Evolutionary conservation across 2,329 filamentous ascomycete genomes (phyloP), one percentile per base, ranked within the genome.

Genomic region (Colletotrichum camelliae): DNA sequence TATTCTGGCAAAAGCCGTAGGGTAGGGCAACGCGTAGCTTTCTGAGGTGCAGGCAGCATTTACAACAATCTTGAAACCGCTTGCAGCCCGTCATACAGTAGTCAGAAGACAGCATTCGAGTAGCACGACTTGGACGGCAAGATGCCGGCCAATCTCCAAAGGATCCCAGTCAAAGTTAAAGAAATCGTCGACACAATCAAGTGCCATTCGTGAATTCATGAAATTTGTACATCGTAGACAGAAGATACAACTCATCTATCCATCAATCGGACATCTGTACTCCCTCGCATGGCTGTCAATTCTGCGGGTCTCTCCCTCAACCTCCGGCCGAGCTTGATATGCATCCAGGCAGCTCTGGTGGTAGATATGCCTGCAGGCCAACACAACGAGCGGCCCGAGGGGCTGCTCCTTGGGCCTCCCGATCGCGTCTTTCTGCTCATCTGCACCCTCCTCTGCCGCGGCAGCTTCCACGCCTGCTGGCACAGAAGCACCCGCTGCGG

Each of bases 291-390:
- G 82, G 15, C 83, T 84, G 67, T 82, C 81, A 55, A 85, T 87
- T 72, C 85, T 87, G 77, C 84, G 85, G 79, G 74, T 81, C 82
- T 82, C 80, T 77, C 80, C 81, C 79, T 82, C 87, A 80, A 86
- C 82, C 77, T 88, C 89, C 72, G 88, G 87, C 76, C 89, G 87
- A 39, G 88, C 88, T 79, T 91, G 91, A 78, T 93, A 83, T 75
- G 91, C 89, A 81, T 96, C 94, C 52, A 94, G 85, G 81, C 93
- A 96, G 31, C 86, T 87, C 81, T 92, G 89, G 84, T 95, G 93
- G 80, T 93, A 94, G 21, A 94, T 91, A 82, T 95, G 93, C 71
- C 93, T 88, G 82, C 93, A 95, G 27, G 93, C 93, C 79, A 95
- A 85, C 65, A 95, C 89, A 12, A 94, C 91, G 68, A 95, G 82